Evolutionary conservation across 148 eudicot species (phyloP), one percentile per base, ranked within the genome.

Genomic region (Nyssa sinensis): DNA sequence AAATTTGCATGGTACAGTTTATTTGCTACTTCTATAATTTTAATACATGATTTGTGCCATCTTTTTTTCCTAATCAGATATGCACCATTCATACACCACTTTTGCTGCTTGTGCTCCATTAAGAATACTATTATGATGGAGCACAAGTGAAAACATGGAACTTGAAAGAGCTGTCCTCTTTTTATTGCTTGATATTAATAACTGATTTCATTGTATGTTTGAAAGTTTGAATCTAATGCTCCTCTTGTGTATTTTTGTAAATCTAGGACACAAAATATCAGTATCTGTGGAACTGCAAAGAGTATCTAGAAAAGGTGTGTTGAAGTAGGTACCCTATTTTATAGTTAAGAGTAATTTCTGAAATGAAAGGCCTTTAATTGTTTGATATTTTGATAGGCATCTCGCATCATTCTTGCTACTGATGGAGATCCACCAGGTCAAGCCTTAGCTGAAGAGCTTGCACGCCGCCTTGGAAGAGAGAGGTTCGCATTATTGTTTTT

Each of bases 381-480:
- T 67, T 78, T 63, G 59, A 35, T 71, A 32, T 64, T 66, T 29
- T 80, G 62, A 39, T 53, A 95, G 98, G 97, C 96, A 61, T 87
- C 98, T 74, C 89, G 98, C 78, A 92, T 95, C 69, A 95, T 92
- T 75, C 88, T 95, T 72, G 98, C 98, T 37, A 95, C 98, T 68
- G 98, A 92, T 77, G 92, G 79, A 44, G 98, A 92, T 84, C 49
- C 75, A 62, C 98, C 98, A 74, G 97, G 98, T 68, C 97, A 92
- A 84, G 98, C 97, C 79, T 86, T 95, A 79, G 96, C 98, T 69
- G 97, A 92, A 86, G 98, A 95, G 77, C 87, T 94, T 83, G 97
- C 98, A 66, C 92, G 97, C 28, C 97, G 98, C 75, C 80, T 95
- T 59, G 98, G 98, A 64, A 89, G 90, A 82, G 98, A 92, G 75